Percentiles rank a stretch among this genome's conserved stretches.
phyloP scores from a whole-genome alignment of 768 basidiomycete genomes.

The Strobilomyces dryophilus region DNA sequence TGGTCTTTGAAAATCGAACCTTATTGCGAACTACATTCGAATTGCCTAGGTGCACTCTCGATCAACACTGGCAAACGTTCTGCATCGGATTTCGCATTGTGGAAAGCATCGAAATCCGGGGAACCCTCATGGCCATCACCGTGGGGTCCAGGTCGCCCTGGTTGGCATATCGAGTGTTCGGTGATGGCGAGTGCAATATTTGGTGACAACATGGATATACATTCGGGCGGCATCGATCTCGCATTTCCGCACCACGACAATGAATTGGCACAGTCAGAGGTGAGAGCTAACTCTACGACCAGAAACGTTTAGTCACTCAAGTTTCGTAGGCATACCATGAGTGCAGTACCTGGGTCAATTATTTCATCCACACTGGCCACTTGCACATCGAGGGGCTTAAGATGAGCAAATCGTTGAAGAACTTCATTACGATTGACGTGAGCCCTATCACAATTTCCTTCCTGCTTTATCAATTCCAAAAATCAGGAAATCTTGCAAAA shows the following conservation, averaged over 20 bases:
- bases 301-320: slow-evolving; percentile 3
- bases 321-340: slow-evolving; percentile 80
- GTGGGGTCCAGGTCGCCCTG: slow-evolving; percentile 90
- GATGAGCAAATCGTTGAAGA: slow-evolving; percentile 99
- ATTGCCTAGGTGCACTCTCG: slow-evolving; percentile 51
- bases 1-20: slow-evolving; percentile 6
- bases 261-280: slow-evolving; percentile 97
- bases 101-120: slow-evolving; percentile 96
- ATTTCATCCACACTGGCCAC: slow-evolving; percentile 98
- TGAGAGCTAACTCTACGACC: slow-evolving; percentile 26
- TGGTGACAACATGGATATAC: slow-evolving; percentile 80
- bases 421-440: slow-evolving; percentile 96
- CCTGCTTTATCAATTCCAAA: slow-evolving; percentile 1
- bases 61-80: slow-evolving; percentile 63
- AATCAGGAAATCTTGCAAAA: slow-evolving; percentile 78
- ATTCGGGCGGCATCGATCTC: slow-evolving; percentile 94
- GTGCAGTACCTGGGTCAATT: slow-evolving; percentile 94
- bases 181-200: slow-evolving; percentile 90
- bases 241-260: slow-evolving; percentile 99
- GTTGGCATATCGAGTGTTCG: slow-evolving; percentile 99
- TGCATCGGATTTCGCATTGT: slow-evolving; percentile 92
- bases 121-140: slow-evolving; percentile 96
- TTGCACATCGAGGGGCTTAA: slow-evolving; percentile 97
- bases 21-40: background rate
- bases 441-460: slow-evolving; percentile 24